Evolutionary conservation across 225 moss, liverwort and hornwort genomes (phyloP).

Genomic region (Lunularia cruciata): DNA sequence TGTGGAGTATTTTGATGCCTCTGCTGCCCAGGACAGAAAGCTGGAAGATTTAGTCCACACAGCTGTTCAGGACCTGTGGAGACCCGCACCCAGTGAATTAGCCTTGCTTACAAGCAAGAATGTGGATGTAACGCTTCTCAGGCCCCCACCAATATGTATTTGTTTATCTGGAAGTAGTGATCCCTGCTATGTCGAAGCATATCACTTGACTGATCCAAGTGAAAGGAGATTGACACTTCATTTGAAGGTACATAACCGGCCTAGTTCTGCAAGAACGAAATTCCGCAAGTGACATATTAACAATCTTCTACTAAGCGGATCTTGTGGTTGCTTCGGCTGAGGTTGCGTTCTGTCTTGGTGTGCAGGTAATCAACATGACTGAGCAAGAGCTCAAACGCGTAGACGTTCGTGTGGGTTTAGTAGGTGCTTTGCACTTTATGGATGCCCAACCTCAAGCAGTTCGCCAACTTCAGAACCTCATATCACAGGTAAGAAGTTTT

Average conservation of each 20-base stretch:
- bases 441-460: slow-evolving; percentile 95
- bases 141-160: slow-evolving; percentile 63
- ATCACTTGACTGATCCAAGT: slow-evolving; percentile 88
- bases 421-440: slow-evolving; percentile 90
- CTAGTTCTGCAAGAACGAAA: not conserved
- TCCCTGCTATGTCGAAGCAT: slow-evolving; percentile 98
- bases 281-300: not conserved
- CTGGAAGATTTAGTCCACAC: slow-evolving; percentile 91
- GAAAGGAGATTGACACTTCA: slow-evolving; percentile 91
- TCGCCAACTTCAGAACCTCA: slow-evolving; percentile 88
- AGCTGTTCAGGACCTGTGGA: slow-evolving; percentile 94
- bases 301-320: not conserved
- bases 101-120: slow-evolving; percentile 57
- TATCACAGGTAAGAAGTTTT: slow-evolving; percentile 66
- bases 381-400: slow-evolving; percentile 93
- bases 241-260: slow-evolving; percentile 62
- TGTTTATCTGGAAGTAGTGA: slow-evolving; percentile 96
- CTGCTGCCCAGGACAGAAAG: slow-evolving; percentile 90
- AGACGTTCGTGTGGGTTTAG: slow-evolving; percentile 85
- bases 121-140: slow-evolving; percentile 53
- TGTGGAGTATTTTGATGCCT: slow-evolving; percentile 87
- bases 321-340: too few species aligned
- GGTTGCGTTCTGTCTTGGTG: not conserved
- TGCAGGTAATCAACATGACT: slow-evolving; percentile 94
- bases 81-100: slow-evolving; percentile 85